Evolutionary conservation across 768 basidiomycete species (phyloP), one percentile per base, ranked within the genome.

Genomic region (Termitomyces sp.): DNA sequence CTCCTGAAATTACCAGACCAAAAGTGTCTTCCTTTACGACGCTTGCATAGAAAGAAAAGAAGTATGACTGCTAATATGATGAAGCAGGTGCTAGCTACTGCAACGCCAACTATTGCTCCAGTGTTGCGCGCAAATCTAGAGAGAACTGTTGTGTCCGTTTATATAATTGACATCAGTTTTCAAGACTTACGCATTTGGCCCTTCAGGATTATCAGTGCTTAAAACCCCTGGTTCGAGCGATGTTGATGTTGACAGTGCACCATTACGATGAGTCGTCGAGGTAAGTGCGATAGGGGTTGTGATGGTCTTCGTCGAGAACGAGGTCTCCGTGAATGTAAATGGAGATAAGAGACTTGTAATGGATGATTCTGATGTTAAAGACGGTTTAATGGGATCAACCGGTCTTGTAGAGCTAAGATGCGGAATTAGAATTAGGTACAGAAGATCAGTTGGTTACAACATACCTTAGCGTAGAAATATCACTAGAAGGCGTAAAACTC

Each of bases 91-190:
- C 62, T 66, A 1, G 72, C 66, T 4, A 78, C 44, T 5, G 73
- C 67, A 31, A 77, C 70, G 2, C 72, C 76, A 18, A 76, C 68
- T 39, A 77, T 73, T 10, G 71, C 77, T 12, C 69, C 72, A 3
- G 73, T 76, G 51, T 75, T 72, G 20, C 65, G 68, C 1, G 72
- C 66, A 54, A 77, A 74, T 28, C 75, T 76, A 39, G n/a, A 36
- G 22, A 52, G 16, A 7, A 48, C 4, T 13, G n/a, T 42, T 18
- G 22, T 33, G 18, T 55, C 49, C 22, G 45, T 39, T 22, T 39
- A 10, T n/a, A 39, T 26, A 20, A 49, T 31, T 22, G 20, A 18
- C 34, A 9, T 9, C 9, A 13, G 3, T 16, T 56, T 5, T 39
- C 13, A 22, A 8, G 26, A 58, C 66, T 54, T 63, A 70, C 71